Base-by-base conservation (phyloP, 139 green algal species). In the Ulvella scutata region DNA sequence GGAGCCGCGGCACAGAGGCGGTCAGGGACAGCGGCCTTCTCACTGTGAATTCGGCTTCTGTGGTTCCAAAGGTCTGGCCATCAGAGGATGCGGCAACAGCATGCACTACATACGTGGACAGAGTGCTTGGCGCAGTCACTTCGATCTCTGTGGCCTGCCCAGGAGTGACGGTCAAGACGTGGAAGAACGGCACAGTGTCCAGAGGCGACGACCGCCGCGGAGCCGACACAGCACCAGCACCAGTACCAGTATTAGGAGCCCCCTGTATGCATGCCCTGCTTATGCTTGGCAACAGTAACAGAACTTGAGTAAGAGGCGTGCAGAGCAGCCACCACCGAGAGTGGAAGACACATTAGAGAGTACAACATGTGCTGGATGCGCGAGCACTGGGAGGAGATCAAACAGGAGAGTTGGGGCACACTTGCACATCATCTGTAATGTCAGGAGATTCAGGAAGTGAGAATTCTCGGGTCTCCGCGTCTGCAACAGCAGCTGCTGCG, bases 1-100 rank as follows among this genome's bases (percentile, higher is more conserved):
- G 84, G 9, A 88, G 59, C 3, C 85, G 81, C 1, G 87, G 87
- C 36, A 88, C 39, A 21, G 77, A 81, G n/a, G 84, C 76, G 1
- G 80, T 83, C 13, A 92, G 80, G 2, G 85, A 88, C 39, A 92
- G 73, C 0, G 51, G 23, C 13, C 84, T 84, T 17, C 82, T 72
- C 4, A 90, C 85, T 2, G 86, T 72, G 4, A 90, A 2, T 39
- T 72, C 29, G 13, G 39, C 37, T 77, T 90, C 82, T 26, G 38
- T 79, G 4, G 74, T 38, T 17, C 82, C 87, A 75, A 90, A 89
- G 2, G 31, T 23, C 7, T 43, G 37, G 39, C 23, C 20, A 10
- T 6, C 37, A 35, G 37, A 37, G 35, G 76, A 73, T 21, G 39
- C 60, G 13, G 75, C 75, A 39, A 62, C 51, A 7, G 75, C 75